Conservation (phyloP, 306 rosid genomes). For the Cicer yamashitae region DNA sequence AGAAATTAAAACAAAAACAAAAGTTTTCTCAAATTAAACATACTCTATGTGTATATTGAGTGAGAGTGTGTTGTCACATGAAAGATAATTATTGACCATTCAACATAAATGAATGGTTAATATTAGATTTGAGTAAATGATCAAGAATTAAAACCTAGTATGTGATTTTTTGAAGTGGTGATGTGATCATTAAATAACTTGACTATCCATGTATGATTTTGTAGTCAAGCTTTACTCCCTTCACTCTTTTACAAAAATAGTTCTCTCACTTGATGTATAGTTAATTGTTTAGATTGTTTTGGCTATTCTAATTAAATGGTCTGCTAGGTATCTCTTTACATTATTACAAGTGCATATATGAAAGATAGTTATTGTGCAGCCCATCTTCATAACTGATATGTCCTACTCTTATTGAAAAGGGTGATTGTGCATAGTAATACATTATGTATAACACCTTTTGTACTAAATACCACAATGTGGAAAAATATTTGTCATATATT, state of each 20-base stretch:
- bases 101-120: not conserved
- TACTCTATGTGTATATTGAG: not conserved
- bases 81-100: not conserved
- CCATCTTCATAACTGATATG: not conserved
- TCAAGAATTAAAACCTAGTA: not conserved
- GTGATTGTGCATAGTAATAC: not conserved
- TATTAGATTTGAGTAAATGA: not conserved
- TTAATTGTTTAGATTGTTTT: too few species aligned
- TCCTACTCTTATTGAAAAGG: not conserved
- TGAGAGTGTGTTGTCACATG: not conserved
- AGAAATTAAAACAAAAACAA: not conserved
- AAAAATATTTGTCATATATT: constrained; percentile 14
- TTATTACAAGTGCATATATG: not conserved
- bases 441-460: not conserved
- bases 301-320: too few species aligned
- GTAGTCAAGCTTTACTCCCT: not conserved
- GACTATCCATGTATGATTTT: not conserved
- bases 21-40: not conserved
- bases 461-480: not conserved
- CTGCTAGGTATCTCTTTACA: too few species aligned
- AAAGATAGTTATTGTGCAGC: not conserved
- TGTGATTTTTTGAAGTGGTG: not conserved
- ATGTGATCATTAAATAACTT: not conserved
- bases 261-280: not conserved
- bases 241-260: not conserved